Conservation (phyloP, 192 early-diverging fungal genomes). For the Mortierella claussenii region DNA sequence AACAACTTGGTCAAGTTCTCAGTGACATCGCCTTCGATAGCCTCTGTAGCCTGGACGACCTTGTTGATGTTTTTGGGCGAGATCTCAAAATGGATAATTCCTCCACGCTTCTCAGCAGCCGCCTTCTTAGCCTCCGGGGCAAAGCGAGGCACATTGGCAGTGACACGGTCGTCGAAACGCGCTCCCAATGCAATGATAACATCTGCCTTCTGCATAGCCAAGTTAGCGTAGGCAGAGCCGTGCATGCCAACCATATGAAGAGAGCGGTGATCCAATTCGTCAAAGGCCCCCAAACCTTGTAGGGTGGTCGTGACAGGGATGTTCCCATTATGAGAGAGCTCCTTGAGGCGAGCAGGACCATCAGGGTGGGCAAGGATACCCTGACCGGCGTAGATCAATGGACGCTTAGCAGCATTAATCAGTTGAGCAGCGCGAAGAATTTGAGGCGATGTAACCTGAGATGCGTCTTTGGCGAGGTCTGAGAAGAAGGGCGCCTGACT, state of each 20-base stretch:
- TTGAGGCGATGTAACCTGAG: slow-evolving; percentile 59
- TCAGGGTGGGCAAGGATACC: slow-evolving; percentile 86
- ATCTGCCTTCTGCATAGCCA: slow-evolving; percentile 98
- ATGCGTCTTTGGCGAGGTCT: slow-evolving; percentile 50
- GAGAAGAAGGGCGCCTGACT: slow-evolving; percentile 52
- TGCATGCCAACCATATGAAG: slow-evolving; percentile 99
- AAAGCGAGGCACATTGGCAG: slow-evolving; percentile 80
- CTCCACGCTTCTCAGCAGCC: slow-evolving; percentile 86
- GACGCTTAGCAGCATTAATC: slow-evolving; percentile 89
- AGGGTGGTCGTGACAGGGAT: slow-evolving; percentile 99
- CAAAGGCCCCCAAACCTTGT: slow-evolving; percentile 91
- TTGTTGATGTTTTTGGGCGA: slow-evolving; percentile 99
- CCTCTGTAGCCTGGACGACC: slow-evolving; percentile 89
- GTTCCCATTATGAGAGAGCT: slow-evolving; percentile 88
- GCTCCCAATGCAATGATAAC: slow-evolving; percentile 95
- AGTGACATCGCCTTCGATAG: slow-evolving; percentile 95
- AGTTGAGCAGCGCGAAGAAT: slow-evolving; percentile 80
- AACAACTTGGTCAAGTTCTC: slow-evolving; percentile 86
- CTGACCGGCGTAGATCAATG: slow-evolving; percentile 96
- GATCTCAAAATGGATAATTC: slow-evolving; percentile 99
- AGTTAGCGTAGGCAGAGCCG: slow-evolving; percentile 95
- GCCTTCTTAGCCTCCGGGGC: slow-evolving; percentile 94
- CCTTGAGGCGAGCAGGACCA: slow-evolving; percentile 82
- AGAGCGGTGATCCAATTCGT: slow-evolving; percentile 88
- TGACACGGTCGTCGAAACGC: slow-evolving; percentile 99